A percentile compares a stretch with the other conserved stretches of the same genome.
Evolutionary conservation across 257 asterid genomes (phyloP).

Genomic region (Nicotiana obtusifolia): DNA sequence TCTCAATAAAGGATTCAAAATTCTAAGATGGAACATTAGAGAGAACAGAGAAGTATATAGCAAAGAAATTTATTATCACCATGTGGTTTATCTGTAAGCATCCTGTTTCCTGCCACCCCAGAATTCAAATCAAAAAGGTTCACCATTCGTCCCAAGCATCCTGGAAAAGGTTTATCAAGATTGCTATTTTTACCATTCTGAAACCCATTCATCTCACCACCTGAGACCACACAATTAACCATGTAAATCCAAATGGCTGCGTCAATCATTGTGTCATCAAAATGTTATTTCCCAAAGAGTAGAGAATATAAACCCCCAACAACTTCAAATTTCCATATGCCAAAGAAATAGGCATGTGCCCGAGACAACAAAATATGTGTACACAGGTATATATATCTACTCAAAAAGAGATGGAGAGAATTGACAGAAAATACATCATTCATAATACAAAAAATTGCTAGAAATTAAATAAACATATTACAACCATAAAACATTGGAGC

Average conservation of each 20-base stretch:
- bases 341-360: background rate
- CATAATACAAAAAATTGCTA: too few species aligned
- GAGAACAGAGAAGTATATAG: conserved; percentile 2
- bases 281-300: background rate
- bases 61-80: conserved; percentile 43
- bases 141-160: conserved; percentile 95
- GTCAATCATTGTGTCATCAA: background rate
- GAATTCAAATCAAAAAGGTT: conserved; percentile 78
- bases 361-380: background rate
- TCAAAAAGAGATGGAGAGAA: too few species aligned
- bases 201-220: conserved; percentile 67
- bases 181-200: conserved; percentile 34
- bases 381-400: too few species aligned
- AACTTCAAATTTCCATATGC: background rate
- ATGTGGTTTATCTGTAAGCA: conserved; percentile 78
- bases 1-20: background rate
- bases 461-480: background rate
- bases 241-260: conserved; percentile 13
- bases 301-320: background rate
- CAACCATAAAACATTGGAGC: background rate
- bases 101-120: conserved; percentile 55
- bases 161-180: conserved; percentile 58
- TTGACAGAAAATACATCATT: too few species aligned
- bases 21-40: background rate
- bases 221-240: conserved; percentile 29